A percentile compares a stretch with the other conserved stretches of the same genome.
Conservation (phyloP, 139 green algal species). For the Auxenochlorella protothecoides region DNA sequence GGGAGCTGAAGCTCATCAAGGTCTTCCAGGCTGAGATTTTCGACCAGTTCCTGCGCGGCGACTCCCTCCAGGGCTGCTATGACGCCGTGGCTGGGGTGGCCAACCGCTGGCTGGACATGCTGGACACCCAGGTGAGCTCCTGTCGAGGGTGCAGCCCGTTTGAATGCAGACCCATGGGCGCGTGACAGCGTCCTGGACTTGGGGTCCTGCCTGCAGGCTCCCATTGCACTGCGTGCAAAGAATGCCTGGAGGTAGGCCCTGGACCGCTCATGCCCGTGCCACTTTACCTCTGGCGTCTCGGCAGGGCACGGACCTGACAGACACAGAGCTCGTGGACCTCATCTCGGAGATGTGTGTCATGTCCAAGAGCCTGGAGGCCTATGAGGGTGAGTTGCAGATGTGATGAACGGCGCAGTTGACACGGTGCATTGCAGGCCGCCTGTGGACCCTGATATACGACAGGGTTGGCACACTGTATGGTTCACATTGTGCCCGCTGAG, state of each 20-base stretch:
- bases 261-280: too few species aligned
- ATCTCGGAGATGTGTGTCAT: slow-evolving; percentile 90
- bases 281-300: neutral
- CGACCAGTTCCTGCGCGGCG: slow-evolving; percentile 81
- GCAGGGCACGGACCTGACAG: slow-evolving; percentile 65
- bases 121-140: slow-evolving; percentile 66
- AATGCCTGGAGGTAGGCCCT: too few species aligned
- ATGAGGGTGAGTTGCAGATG: slow-evolving; percentile 53
- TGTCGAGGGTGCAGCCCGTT: neutral
- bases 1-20: slow-evolving; percentile 99
- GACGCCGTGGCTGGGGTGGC: slow-evolving; percentile 78
- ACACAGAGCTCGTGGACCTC: slow-evolving; percentile 84
- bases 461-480: too few species aligned
- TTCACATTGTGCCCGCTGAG: too few species aligned
- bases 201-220: too few species aligned
- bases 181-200: too few species aligned
- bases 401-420: neutral
- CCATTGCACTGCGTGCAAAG: too few species aligned
- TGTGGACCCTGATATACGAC: too few species aligned
- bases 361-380: slow-evolving; percentile 90
- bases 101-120: slow-evolving; percentile 94
- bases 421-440: too few species aligned
- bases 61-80: slow-evolving; percentile 83
- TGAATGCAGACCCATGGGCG: too few species aligned
- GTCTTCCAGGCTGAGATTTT: slow-evolving; percentile 95